Evolutionary conservation across 2,329 filamentous ascomycete genomes (phyloP).

Genomic region (Exophiala dermatitidis): DNA sequence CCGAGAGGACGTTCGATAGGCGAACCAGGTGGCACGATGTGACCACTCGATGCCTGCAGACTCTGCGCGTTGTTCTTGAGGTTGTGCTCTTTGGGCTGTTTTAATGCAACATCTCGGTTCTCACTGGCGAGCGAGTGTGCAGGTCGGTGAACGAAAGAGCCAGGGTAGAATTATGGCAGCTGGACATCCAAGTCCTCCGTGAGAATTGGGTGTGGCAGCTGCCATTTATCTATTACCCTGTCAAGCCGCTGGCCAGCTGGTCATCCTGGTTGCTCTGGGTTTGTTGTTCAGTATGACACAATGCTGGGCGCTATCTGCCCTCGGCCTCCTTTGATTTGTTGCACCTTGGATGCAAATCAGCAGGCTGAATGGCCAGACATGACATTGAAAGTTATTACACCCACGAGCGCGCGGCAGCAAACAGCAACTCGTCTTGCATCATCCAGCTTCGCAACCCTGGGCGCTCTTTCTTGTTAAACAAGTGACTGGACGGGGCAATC

Average conservation of each 20-base stretch:
- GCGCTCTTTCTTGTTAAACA: slow-evolving; percentile 2
- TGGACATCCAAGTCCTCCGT: not conserved
- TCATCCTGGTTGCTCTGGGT: slow-evolving; percentile 6
- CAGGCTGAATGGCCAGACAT: slow-evolving; percentile 13
- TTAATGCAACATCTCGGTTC: not conserved
- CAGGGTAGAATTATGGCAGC: not conserved
- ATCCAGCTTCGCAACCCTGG: not conserved
- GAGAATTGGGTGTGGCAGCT: not conserved
- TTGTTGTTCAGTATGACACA: slow-evolving; percentile 9
- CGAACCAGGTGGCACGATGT: slow-evolving; percentile 1
- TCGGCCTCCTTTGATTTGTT: slow-evolving; percentile 12
- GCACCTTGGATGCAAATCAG: slow-evolving; percentile 5
- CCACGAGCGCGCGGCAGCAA: slow-evolving; percentile 18
- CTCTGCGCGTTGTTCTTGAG: not conserved
- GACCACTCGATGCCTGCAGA: not conserved
- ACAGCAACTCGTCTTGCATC: not conserved
- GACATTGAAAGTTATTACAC: not conserved
- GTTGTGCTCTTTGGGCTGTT: not conserved
- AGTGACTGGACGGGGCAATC: slow-evolving; percentile 6
- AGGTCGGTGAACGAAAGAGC: slow-evolving; percentile 1
- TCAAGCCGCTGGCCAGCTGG: slow-evolving; percentile 24
- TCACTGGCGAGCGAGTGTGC: not conserved
- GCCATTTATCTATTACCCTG: slow-evolving; percentile 18
- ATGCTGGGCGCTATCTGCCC: slow-evolving; percentile 3
- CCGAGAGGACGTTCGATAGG: slow-evolving; percentile 9